Evolutionary conservation across 1,139 yeast species (phyloP).

Genomic region (Debaryomycetaceae sp.): DNA sequence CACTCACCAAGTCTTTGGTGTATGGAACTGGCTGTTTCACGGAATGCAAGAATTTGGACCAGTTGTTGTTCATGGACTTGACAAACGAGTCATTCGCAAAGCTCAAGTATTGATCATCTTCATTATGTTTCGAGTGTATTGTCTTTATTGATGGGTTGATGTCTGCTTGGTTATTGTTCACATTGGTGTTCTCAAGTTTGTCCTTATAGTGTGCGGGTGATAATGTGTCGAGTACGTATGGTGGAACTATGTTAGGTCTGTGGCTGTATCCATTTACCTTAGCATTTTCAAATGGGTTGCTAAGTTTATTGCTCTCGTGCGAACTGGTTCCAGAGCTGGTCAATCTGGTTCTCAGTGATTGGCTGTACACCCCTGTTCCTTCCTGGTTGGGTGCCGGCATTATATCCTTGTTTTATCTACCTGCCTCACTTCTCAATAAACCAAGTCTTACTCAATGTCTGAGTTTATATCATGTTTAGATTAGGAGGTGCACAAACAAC

Average conservation of each 20-base stretch:
- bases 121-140: slow-evolving; percentile 10
- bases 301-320: slow-evolving; percentile 6
- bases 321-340: slow-evolving; percentile 3
- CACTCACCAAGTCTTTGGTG: slow-evolving; percentile 23
- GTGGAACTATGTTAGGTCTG: slow-evolving; percentile 45
- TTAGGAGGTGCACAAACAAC: not conserved
- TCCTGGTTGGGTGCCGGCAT: not conserved
- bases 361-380: not conserved
- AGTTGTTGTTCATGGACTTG: slow-evolving; percentile 33
- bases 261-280: slow-evolving; percentile 33
- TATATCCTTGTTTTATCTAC: not conserved
- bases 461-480: not conserved
- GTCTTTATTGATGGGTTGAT: slow-evolving; percentile 7
- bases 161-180: slow-evolving; percentile 15
- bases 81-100: slow-evolving; percentile 41
- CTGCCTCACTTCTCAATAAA: not conserved
- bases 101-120: slow-evolving; percentile 31
- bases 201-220: slow-evolving; percentile 43
- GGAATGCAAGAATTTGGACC: slow-evolving; percentile 36
- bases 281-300: slow-evolving; percentile 25
- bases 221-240: slow-evolving; percentile 55
- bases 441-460: too few relatives aligned
- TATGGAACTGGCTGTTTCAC: slow-evolving; percentile 37
- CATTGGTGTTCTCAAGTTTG: slow-evolving; percentile 30
- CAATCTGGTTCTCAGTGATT: not conserved